Evolutionary conservation across 331 rosid genomes (phyloP).

Genomic region (Quercus tomentella): DNA sequence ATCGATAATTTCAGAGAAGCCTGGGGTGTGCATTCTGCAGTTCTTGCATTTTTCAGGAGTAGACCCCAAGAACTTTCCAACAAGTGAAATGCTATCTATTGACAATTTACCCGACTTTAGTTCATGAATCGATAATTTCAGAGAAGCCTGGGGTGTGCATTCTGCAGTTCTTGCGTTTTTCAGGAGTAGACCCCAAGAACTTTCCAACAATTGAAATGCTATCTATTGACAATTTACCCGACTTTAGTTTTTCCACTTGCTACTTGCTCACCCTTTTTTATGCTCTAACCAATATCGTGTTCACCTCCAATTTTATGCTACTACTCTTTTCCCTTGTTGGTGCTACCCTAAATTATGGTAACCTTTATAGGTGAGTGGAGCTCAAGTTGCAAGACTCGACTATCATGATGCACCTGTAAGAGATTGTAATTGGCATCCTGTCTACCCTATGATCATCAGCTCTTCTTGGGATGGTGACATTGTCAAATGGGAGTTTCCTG

Average conservation of each 20-base stretch:
- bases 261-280: background rate
- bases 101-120: background rate
- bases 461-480: slow-evolving; percentile 58
- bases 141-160: too few relatives aligned
- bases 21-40: too few relatives aligned
- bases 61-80: background rate
- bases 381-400: slow-evolving; percentile 47
- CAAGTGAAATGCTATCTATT: background rate
- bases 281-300: background rate
- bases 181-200: background rate
- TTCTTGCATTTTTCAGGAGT: background rate
- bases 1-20: too few relatives aligned
- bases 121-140: background rate
- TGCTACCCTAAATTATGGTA: background rate
- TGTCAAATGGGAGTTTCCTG: slow-evolving; percentile 53
- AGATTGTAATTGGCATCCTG: slow-evolving; percentile 59
- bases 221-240: background rate
- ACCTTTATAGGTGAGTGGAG: slow-evolving; percentile 45
- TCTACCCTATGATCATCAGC: slow-evolving; percentile 38
- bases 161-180: background rate
- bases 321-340: background rate
- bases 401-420: slow-evolving; percentile 47
- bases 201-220: background rate
- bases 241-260: background rate
- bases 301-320: background rate